Base-by-base conservation (phyloP, 768 basidiomycete genomes). In the Hygrocybe coccinea region DNA sequence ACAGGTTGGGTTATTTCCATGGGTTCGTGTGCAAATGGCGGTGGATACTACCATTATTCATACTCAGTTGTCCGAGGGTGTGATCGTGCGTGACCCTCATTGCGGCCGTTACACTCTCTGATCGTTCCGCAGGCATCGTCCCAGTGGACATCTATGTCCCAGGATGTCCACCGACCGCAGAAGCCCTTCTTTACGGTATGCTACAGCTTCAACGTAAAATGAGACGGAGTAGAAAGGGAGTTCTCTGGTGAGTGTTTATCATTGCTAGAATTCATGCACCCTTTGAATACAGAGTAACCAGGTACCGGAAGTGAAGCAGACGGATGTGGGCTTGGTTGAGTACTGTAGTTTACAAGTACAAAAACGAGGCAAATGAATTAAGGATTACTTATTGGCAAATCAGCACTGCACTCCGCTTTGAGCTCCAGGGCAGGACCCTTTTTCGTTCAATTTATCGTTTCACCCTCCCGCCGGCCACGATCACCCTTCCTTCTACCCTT, bases 21-120 rank as follows among this genome's bases (percentile, higher is more conserved):
- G 97, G 97, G 97, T 45, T 97, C 95, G 4, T 99, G 97, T 71
- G 97, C 97, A 15, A 98, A 98, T 70, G 97, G 97, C 29, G 93
- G 94, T 54, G 94, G 93, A 14, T 95, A 94, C 76, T 94, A 95
- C 71, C 94, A 95, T 74, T 97, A 97, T 71, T 97, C 95, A 24
- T 99, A 99, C 74, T 94, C 95, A 25, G 97, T 99, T 59, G 97
- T 98, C 36, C 86, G 97, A 46, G 97, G 97, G 14, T 98, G 95
- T 70, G 97, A 99, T 77, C 85, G 97, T 89, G 69, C 56, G 88
- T 73, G 29, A 36, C 51, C n/a, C 33, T 49, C 12, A 39, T 17
- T 29, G 43, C 54, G 29, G 53, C 8, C 37, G 10, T 24, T 24
- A 38, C 29, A 48, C 9, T 2, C 46, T 33, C 41, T 59, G 43